These are phyloP conservation scores for Colletotrichum sp. DNA, from an alignment of 2,329 filamentous ascomycete genomes.

Conservation along the genomic window DNA sequence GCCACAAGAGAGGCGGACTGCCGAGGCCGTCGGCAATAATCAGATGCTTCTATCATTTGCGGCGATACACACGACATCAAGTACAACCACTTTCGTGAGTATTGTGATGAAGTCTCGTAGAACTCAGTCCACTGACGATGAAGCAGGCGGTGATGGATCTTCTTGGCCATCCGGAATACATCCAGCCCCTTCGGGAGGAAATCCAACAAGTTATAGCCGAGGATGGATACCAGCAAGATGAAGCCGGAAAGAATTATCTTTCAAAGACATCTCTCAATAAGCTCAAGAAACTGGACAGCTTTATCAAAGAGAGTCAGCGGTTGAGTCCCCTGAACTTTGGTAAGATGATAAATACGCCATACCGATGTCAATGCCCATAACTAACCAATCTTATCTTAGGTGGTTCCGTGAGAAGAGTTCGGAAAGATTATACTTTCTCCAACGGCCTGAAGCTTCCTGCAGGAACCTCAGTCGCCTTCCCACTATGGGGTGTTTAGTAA, in stretches of 20 bases:
- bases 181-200: constrained; percentile 48
- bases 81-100: constrained; percentile 12
- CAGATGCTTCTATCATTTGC: constrained; percentile 25
- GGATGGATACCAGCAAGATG: constrained; percentile 31
- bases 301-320: constrained; percentile 42
- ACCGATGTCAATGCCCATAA: not conserved
- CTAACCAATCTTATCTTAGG: constrained; percentile 25
- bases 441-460: constrained; percentile 34
- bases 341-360: no score
- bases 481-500: constrained; percentile 24
- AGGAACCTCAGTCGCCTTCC: constrained; percentile 28
- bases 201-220: constrained; percentile 37
- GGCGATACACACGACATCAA: constrained; percentile 47
- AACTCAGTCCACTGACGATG: not conserved
- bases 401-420: constrained; percentile 40
- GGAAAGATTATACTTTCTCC: constrained; percentile 42
- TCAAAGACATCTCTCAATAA: constrained; percentile 39
- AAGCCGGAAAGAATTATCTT: not conserved
- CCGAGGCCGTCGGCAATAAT: not conserved
- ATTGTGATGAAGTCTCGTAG: no score
- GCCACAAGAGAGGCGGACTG: not conserved
- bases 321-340: constrained; percentile 30
- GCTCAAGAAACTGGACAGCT: constrained; percentile 45
- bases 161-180: constrained; percentile 39
- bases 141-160: constrained; percentile 43